phyloP scores from a whole-genome alignment of 371 early-diverging fungal species.

The Actinomortierella ambigua region DNA sequence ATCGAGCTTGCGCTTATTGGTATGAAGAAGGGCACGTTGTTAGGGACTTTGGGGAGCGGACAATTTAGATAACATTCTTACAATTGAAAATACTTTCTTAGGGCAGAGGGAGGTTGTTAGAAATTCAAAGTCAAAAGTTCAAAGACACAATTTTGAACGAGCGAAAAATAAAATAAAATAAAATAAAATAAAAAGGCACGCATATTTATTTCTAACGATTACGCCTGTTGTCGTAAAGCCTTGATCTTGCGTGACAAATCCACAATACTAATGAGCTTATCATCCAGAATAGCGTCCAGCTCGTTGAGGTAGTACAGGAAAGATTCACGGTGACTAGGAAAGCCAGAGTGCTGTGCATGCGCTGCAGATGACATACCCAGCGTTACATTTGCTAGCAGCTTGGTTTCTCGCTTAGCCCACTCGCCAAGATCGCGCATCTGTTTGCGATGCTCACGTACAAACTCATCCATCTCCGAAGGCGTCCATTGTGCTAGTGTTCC shows the following conservation, averaged over 20 bases:
- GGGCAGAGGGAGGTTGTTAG: no score
- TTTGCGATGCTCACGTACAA: slow-evolving; percentile 76
- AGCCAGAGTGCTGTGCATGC: slow-evolving; percentile 34
- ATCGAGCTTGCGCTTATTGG: no score
- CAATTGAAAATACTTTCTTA: no score
- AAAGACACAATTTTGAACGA: no score
- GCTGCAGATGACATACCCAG: slow-evolving; percentile 46
- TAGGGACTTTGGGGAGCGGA: no score
- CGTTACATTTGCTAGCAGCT: slow-evolving; percentile 75
- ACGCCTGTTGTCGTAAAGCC: slow-evolving; percentile 17
- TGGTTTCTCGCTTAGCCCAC: slow-evolving; percentile 76
- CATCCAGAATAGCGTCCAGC: slow-evolving; percentile 62
- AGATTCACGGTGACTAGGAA: slow-evolving; percentile 35
- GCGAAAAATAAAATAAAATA: no score
- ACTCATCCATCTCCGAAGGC: slow-evolving; percentile 59
- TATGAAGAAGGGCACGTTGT: no score
- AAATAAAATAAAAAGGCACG: no score
- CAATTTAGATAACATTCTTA: no score
- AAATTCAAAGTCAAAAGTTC: no score
- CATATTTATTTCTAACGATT: no score
- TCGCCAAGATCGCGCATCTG: slow-evolving; percentile 83
- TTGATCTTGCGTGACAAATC: slow-evolving; percentile 42
- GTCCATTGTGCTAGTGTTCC: slow-evolving; percentile 20
- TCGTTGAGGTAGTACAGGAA: slow-evolving; percentile 57
- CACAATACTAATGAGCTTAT: slow-evolving; percentile 48